phyloP scores from a whole-genome alignment of 345 rosid genomes.

The Trapa bicornis region DNA sequence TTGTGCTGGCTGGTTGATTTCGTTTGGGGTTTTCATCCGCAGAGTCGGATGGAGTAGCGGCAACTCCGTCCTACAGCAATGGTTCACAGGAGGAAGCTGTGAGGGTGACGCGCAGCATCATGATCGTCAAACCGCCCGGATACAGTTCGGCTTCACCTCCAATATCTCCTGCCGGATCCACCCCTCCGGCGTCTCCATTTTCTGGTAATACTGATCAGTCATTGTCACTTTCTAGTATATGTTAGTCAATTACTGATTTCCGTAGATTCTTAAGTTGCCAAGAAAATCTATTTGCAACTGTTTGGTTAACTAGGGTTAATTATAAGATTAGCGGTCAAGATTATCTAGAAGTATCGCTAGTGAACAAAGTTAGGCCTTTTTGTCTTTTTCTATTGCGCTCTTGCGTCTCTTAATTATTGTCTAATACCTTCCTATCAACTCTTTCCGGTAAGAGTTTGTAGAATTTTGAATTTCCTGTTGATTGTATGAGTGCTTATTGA shows the following conservation, averaged over 20 bases:
- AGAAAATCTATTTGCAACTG: background rate
- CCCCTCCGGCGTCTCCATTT: slow-evolving; percentile 71
- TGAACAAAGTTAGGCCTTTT: background rate
- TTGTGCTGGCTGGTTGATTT: background rate
- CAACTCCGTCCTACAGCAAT: slow-evolving; percentile 34
- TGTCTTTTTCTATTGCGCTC: background rate
- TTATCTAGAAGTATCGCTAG: background rate
- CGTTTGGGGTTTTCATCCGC: slow-evolving; percentile 9
- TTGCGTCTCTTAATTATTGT: background rate
- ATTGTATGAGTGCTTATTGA: background rate
- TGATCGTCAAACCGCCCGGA: slow-evolving; percentile 80
- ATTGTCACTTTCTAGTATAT: slow-evolving; percentile 7
- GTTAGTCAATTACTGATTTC: background rate
- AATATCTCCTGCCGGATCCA: slow-evolving; percentile 71
- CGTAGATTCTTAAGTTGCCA: background rate
- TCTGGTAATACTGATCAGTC: slow-evolving; percentile 35
- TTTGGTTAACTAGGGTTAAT: too few relatives aligned
- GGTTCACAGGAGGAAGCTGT: slow-evolving; percentile 29
- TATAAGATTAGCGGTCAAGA: too few relatives aligned
- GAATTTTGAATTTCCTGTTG: background rate
- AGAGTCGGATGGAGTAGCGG: slow-evolving; percentile 53
- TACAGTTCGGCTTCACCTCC: slow-evolving; percentile 69
- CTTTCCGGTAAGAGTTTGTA: background rate
- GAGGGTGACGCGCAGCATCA: slow-evolving; percentile 73
- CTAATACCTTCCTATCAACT: too few relatives aligned